Evolutionary conservation across 805 yeast species (phyloP).

Genomic region (Kazachstania bromeliacearum): DNA sequence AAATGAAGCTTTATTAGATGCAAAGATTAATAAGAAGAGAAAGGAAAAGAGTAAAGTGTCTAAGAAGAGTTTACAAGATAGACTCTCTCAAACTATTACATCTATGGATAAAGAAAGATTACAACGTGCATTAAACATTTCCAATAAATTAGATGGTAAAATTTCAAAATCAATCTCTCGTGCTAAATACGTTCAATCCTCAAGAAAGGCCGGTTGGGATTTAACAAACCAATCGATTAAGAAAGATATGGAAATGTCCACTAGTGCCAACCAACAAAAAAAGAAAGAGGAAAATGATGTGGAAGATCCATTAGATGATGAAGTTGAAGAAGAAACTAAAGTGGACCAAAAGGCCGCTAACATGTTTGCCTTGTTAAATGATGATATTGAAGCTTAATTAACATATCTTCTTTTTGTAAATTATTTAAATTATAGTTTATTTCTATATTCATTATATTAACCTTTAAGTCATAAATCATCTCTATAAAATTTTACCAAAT

Average conservation of each 20-base stretch:
- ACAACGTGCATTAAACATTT: slow-evolving; percentile 42
- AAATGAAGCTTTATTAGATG: slow-evolving; percentile 52
- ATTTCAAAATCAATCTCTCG: slow-evolving; percentile 56
- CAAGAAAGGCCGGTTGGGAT: slow-evolving; percentile 70
- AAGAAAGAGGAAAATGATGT: slow-evolving; percentile 19
- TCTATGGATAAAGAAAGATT: slow-evolving; percentile 31
- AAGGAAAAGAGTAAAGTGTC: slow-evolving; percentile 15
- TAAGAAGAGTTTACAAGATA: slow-evolving; percentile 19
- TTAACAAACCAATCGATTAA: slow-evolving; percentile 45
- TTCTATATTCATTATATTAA: too few species aligned
- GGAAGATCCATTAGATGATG: slow-evolving; percentile 3
- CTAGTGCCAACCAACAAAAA: slow-evolving; percentile 11
- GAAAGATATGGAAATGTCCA: slow-evolving; percentile 15
- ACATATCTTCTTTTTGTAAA: slow-evolving; percentile 3
- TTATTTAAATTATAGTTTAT: too few species aligned
- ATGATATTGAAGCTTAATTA: slow-evolving; percentile 25
- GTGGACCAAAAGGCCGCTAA: slow-evolving; percentile 10
- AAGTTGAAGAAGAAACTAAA: not conserved
- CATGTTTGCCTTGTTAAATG: slow-evolving; percentile 25
- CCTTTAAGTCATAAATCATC: too few species aligned
- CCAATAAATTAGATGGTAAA: slow-evolving; percentile 50
- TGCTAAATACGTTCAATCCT: slow-evolving; percentile 49
- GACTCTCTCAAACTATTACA: slow-evolving; percentile 19
- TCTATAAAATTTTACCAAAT: too few species aligned
- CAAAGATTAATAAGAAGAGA: slow-evolving; percentile 41